Percentiles rank a stretch among this genome's conserved stretches.
Conservation (phyloP, 2,329 filamentous ascomycete genomes). For the Claviceps capensis region DNA sequence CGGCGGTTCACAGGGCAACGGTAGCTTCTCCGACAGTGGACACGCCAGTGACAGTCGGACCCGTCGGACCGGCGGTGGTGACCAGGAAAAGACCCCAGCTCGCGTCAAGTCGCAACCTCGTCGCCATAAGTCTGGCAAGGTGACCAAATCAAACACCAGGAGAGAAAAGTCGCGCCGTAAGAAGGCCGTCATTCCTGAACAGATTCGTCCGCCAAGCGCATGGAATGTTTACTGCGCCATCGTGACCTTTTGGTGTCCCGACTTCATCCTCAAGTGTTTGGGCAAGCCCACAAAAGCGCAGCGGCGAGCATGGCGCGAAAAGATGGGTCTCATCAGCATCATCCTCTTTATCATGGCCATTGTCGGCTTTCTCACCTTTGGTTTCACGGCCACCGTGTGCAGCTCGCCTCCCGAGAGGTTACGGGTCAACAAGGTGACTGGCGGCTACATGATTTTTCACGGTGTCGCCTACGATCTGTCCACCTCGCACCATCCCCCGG, state of each 20-base stretch:
- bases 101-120: conserved; percentile 21
- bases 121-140: conserved; percentile 42
- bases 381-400: conserved; percentile 85
- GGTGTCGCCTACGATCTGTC: conserved; percentile 79
- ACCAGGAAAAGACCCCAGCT: conserved; percentile 19
- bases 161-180: conserved; percentile 28
- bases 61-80: conserved; percentile 18
- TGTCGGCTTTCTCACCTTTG: conserved; percentile 93
- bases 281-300: conserved; percentile 77
- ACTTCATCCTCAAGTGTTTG: conserved; percentile 71
- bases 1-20: conserved; percentile 30
- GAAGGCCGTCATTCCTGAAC: conserved; percentile 42
- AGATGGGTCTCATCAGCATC: conserved; percentile 91
- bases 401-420: conserved; percentile 57
- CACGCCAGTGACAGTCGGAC: conserved; percentile 22
- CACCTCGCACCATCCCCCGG: conserved; percentile 63
- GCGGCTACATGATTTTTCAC: conserved; percentile 91
- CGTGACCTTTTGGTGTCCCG: conserved; percentile 88
- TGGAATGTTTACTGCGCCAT: conserved; percentile 95
- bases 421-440: conserved; percentile 66
- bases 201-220: conserved; percentile 64
- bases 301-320: conserved; percentile 89
- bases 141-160: conserved; percentile 36
- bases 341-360: conserved; percentile 77
- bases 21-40: conserved; percentile 32